Evolutionary conservation across 1,139 yeast genomes (phyloP), one percentile per base, ranked within the genome.

Genomic region (Yamadazyma membranifaciens): DNA sequence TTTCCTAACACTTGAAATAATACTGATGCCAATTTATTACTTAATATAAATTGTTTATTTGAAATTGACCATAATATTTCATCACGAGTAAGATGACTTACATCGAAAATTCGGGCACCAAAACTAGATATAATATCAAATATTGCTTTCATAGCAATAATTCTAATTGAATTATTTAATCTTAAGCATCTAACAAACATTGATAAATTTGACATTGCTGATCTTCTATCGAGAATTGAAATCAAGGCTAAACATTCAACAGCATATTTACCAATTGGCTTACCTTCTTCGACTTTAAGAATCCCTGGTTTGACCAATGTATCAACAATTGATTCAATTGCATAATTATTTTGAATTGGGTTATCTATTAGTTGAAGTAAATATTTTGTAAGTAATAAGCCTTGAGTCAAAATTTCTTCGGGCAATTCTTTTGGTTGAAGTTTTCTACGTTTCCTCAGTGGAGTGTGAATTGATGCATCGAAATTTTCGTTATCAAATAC

Each of bases 261-360:
- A 1, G 95, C 97, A 4, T 83, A 67, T 38, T 78, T 80, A 44
- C 94, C 73, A 7, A 69, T 60, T 20, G 24, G 24, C 7, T 83
- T 70, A 3, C 73, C 73, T 7, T 81, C 67, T 34, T 81, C 84
- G 20, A 74, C 75, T 45, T 80, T 75, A 34, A 81, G 71, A 10
- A 89, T 80, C 0, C 96, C 88, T 5, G 95, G 95, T n/a, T 80
- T 77, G n/a, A 92, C 83, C 50, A 89, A 70, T 16, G 87, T 83
- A 25, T 83, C 84, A 40, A 86, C 72, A 45, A 92, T 65, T 0
- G 96, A 81, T n/a, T 78, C 78, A 42, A 91, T 69, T 6, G 87
- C 77, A 38, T 82, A 71, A 50, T 86, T 86, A 39, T 79, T 78
- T 34, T 78, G 80, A 37, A 87, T 62, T 1, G 89, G 81, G 30